These are phyloP conservation scores for Nicotiana benthamiana DNA, from an alignment of 257 asterid species.

Conservation along the genomic window DNA sequence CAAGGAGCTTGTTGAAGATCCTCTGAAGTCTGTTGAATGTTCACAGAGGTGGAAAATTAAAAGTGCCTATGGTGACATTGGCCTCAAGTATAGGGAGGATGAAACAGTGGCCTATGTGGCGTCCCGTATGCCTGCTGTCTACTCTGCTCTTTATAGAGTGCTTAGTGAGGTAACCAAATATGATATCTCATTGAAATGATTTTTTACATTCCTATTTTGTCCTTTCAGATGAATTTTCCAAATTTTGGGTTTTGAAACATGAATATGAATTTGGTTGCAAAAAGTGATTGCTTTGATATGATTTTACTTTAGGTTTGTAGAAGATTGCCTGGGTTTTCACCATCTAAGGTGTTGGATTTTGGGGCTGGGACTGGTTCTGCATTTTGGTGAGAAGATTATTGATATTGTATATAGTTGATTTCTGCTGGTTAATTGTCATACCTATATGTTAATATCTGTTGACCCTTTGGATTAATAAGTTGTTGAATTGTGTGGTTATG, in stretches of 20 bases:
- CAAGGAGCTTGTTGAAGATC: slow-evolving; percentile 76
- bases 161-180: slow-evolving; percentile 63
- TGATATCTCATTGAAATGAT: neutral
- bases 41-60: slow-evolving; percentile 78
- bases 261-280: neutral
- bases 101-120: slow-evolving; percentile 86
- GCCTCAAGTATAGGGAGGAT: slow-evolving; percentile 72
- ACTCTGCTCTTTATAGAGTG: slow-evolving; percentile 73
- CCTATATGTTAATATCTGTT: neutral
- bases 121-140: slow-evolving; percentile 95
- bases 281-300: slow-evolving; percentile 10
- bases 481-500: slow-evolving; percentile 7
- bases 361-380: slow-evolving; percentile 99
- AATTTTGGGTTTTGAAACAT: neutral
- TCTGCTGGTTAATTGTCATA: neutral
- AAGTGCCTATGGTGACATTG: slow-evolving; percentile 66
- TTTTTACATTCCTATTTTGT: neutral
- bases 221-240: neutral
- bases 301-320: slow-evolving; percentile 46
- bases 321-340: slow-evolving; percentile 76
- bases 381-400: slow-evolving; percentile 57
- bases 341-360: slow-evolving; percentile 83
- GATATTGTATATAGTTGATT: neutral
- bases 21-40: slow-evolving; percentile 55
- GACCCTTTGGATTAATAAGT: neutral